Conservation (phyloP, 2,329 filamentous ascomycete species). For the Sclerotinia trifoliorum region DNA sequence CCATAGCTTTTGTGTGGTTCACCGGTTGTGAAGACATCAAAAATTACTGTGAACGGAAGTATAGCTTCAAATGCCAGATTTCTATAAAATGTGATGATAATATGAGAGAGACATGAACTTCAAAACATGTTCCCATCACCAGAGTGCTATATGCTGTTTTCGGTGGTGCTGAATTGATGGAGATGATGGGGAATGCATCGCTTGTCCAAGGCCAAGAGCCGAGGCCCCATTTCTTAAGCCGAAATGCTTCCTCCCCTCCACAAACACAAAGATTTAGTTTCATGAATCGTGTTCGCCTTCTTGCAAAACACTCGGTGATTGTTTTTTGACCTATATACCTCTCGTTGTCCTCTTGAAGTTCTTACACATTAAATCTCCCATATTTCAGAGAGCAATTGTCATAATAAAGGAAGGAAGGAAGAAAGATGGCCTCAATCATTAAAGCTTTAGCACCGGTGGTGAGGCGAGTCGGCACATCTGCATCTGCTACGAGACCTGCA, state of each 20-base stretch:
- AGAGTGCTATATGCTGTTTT: background rate
- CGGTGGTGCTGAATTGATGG: background rate
- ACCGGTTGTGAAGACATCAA: background rate
- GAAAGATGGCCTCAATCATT: conserved; percentile 49
- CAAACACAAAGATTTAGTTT: background rate
- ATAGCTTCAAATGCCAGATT: background rate
- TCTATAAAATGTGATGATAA: background rate
- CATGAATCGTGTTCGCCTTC: conserved; percentile 7
- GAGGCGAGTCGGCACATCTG: conserved; percentile 42
- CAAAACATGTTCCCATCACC: background rate
- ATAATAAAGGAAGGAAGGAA: background rate
- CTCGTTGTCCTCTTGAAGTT: background rate
- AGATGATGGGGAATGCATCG: background rate
- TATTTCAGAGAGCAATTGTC: background rate
- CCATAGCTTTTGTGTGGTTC: conserved; percentile 4
- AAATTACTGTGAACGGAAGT: background rate
- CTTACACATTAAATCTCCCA: background rate
- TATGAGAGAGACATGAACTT: background rate
- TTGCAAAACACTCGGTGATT: background rate
- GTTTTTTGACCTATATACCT: background rate
- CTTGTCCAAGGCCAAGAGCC: conserved; percentile 9
- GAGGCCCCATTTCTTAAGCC: conserved; percentile 22
- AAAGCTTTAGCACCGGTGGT: conserved; percentile 48
- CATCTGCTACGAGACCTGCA: conserved; percentile 37
- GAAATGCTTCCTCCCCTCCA: conserved; percentile 6